Conservation (phyloP, 768 basidiomycete species). For the Lactarius psammicola region DNA sequence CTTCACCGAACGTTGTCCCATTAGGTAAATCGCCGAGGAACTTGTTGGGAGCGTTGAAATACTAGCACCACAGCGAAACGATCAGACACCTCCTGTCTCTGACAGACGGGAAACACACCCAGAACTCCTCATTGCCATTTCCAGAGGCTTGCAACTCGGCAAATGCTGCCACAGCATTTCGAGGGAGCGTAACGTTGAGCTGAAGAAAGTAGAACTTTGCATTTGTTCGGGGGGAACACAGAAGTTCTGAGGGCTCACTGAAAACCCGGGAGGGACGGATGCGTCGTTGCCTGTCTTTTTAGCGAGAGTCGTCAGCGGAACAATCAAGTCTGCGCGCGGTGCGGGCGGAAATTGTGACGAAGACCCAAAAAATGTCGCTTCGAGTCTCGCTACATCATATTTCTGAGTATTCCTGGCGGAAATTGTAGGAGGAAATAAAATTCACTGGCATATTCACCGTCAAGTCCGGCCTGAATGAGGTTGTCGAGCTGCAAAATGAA, state of each 20-base stretch:
- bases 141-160: slow-evolving; percentile 73
- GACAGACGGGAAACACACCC: slow-evolving; percentile 46
- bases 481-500: slow-evolving; percentile 78
- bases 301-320: slow-evolving; percentile 64
- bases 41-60: slow-evolving; percentile 62
- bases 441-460: slow-evolving; percentile 70
- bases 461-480: slow-evolving; percentile 52
- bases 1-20: slow-evolving; percentile 48
- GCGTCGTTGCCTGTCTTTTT: slow-evolving; percentile 66
- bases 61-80: slow-evolving; percentile 40
- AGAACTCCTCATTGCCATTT: slow-evolving; percentile 69
- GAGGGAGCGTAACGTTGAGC: slow-evolving; percentile 68
- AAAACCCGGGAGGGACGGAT: slow-evolving; percentile 71
- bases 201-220: slow-evolving; percentile 30
- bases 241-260: slow-evolving; percentile 42
- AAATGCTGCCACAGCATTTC: slow-evolving; percentile 62
- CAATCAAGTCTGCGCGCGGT: slow-evolving; percentile 40
- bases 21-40: slow-evolving; percentile 55
- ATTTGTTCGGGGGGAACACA: background rate
- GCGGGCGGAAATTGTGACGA: slow-evolving; percentile 56
- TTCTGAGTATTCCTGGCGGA: background rate
- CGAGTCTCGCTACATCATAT: slow-evolving; percentile 50
- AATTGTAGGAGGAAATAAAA: background rate
- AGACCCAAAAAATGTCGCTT: slow-evolving; percentile 71
- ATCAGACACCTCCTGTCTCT: too few relatives aligned